Percentiles rank a stretch among this genome's conserved stretches.
phyloP scores from a whole-genome alignment of 768 basidiomycete genomes.

The Rhodocollybia butyracea region DNA sequence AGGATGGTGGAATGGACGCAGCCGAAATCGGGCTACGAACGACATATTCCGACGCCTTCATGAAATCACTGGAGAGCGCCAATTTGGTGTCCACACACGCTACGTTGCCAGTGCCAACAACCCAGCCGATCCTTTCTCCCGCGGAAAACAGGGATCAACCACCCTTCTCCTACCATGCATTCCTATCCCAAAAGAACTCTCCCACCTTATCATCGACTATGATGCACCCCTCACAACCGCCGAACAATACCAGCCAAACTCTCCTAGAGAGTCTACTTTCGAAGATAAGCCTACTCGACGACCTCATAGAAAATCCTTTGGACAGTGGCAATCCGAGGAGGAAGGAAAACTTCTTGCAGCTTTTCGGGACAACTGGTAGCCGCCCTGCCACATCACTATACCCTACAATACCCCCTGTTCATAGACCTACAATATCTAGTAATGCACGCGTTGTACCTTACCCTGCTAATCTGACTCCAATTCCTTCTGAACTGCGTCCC shows the following conservation, averaged over 20 bases:
- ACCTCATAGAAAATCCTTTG: background rate
- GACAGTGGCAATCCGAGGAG: too few species aligned
- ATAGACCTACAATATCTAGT: too few species aligned
- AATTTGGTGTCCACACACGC: conserved; percentile 18
- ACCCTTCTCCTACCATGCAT: conserved; percentile 26
- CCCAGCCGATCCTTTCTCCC: conserved; percentile 35
- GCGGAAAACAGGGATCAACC: conserved; percentile 23
- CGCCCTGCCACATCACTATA: too few species aligned
- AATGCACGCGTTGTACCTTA: background rate
- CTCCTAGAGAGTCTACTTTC: background rate
- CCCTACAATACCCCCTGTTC: too few species aligned
- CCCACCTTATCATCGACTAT: conserved; percentile 23
- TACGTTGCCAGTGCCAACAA: conserved; percentile 35
- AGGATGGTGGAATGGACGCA: conserved; percentile 38
- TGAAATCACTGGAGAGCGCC: background rate
- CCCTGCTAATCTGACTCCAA: conserved; percentile 11
- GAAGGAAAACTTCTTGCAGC: too few species aligned
- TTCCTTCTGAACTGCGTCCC: conserved; percentile 17
- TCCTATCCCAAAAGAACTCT: conserved; percentile 23
- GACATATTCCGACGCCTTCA: conserved; percentile 24
- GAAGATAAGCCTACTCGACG: background rate
- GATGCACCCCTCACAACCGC: conserved; percentile 6
- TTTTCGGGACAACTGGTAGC: too few species aligned
- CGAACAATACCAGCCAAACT: background rate
- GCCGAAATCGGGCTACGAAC: conserved; percentile 28